A percentile compares a stretch with the other conserved stretches of the same genome.
Evolutionary conservation across 805 yeast genomes (phyloP).

Genomic region (Kluyveromyces wickerhamii): DNA sequence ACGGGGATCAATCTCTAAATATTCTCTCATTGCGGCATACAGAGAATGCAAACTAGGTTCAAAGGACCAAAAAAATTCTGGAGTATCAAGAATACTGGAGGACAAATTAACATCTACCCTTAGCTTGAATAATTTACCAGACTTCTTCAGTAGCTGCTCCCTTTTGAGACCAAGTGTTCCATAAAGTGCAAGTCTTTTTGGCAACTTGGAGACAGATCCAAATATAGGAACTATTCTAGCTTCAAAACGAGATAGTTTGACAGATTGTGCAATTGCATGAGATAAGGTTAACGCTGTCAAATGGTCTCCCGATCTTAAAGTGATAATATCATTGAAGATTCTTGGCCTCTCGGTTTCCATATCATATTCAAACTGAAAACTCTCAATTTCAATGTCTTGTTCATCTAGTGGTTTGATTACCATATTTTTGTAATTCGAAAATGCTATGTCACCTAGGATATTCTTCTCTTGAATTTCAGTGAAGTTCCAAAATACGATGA

Average conservation of each 20-base stretch:
- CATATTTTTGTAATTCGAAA: constrained; percentile 42
- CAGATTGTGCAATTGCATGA: constrained; percentile 94
- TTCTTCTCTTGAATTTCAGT: constrained; percentile 89
- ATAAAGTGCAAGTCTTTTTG: constrained; percentile 81
- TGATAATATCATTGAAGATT: constrained; percentile 90
- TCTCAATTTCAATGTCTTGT: constrained; percentile 90
- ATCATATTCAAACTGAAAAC: constrained; percentile 43
- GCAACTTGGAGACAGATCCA: constrained; percentile 79
- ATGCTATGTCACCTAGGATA: constrained; percentile 78
- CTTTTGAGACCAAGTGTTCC: constrained; percentile 82
- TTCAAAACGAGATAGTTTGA: constrained; percentile 85
- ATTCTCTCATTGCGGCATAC: constrained; percentile 82
- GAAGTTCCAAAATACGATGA: constrained; percentile 97
- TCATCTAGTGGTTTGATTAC: constrained; percentile 72
- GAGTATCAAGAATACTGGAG: constrained; percentile 87
- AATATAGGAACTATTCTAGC: constrained; percentile 80
- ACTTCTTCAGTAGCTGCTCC: constrained; percentile 75
- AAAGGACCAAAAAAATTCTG: constrained; percentile 91
- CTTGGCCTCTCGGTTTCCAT: constrained; percentile 54
- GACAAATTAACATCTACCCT: constrained; percentile 90
- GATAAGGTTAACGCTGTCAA: constrained; percentile 87
- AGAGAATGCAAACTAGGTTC: constrained; percentile 95
- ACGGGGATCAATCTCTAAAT: constrained; percentile 88
- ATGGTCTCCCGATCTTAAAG: constrained; percentile 85
- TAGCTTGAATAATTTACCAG: constrained; percentile 83